Evolutionary conservation across 306 rosid species (phyloP).

Genomic region (Castanopsis chinensis): DNA sequence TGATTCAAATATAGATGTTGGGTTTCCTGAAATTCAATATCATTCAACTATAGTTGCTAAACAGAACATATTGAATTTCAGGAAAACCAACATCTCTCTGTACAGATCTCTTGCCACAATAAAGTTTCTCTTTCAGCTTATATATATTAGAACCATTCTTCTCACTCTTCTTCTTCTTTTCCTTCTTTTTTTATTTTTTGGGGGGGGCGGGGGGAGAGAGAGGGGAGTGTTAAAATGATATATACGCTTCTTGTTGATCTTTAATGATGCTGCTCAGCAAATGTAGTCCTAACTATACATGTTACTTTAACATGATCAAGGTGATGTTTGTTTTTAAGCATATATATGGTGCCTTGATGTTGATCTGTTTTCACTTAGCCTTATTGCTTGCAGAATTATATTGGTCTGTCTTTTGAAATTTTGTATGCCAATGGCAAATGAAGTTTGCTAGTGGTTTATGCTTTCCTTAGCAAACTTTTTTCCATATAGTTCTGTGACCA

Average conservation of each 20-base stretch:
- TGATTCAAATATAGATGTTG: not conserved
- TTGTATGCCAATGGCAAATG: not conserved
- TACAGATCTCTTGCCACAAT: too few species aligned
- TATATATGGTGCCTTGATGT: slow-evolving; percentile 1
- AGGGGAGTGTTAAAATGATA: not conserved
- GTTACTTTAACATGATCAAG: not conserved
- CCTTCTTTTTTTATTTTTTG: not conserved
- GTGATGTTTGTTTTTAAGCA: not conserved
- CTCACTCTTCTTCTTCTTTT: not conserved
- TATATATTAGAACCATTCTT: too few species aligned
- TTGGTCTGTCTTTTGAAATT: slow-evolving; percentile 4
- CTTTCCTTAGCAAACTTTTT: slow-evolving; percentile 13
- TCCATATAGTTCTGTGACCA: not conserved
- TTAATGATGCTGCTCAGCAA: not conserved
- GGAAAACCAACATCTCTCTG: too few species aligned
- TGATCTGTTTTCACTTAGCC: not conserved
- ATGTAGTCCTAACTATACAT: not conserved
- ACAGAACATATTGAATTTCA: too few species aligned
- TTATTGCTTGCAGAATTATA: not conserved
- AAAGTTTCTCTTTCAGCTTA: not conserved
- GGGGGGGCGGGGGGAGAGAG: not conserved
- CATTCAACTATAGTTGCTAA: not conserved
- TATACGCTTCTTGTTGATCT: not conserved
- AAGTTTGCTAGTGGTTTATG: slow-evolving; percentile 18
- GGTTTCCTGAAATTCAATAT: not conserved